A percentile compares a stretch with the other conserved stretches of the same genome.
These are phyloP conservation scores for Penicillium sp. DNA, from an alignment of 2,329 filamentous ascomycete genomes.

Conservation along the genomic window DNA sequence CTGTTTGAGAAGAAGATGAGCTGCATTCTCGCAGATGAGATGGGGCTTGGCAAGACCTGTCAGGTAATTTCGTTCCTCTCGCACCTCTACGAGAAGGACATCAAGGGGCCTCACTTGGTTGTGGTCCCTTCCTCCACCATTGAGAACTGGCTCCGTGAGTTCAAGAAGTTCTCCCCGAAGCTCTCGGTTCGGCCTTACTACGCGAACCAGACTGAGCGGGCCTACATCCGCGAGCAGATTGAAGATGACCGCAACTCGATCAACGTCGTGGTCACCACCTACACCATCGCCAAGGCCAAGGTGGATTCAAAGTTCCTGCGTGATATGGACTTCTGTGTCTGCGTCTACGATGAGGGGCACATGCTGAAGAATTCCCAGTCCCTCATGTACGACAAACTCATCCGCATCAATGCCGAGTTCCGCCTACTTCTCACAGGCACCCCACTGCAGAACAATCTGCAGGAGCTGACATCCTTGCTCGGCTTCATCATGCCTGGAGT, in stretches of 20 bases:
- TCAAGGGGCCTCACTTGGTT: conserved; percentile 74
- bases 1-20: conserved; percentile 78
- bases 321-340: conserved; percentile 58
- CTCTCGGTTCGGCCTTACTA: conserved; percentile 74
- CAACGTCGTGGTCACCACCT: conserved; percentile 72
- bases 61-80: conserved; percentile 93
- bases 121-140: conserved; percentile 92
- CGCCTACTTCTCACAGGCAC: conserved; percentile 87
- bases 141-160: conserved; percentile 94
- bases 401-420: conserved; percentile 77
- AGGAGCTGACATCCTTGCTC: conserved; percentile 85
- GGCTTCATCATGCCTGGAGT: conserved; percentile 91
- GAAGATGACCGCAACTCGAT: conserved; percentile 65
- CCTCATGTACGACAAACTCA: conserved; percentile 75
- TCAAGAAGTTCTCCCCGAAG: conserved; percentile 78
- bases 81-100: conserved; percentile 71
- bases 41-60: conserved; percentile 94
- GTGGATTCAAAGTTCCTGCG: conserved; percentile 65
- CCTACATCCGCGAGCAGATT: conserved; percentile 67
- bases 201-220: conserved; percentile 67
- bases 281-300: conserved; percentile 64
- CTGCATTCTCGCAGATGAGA: conserved; percentile 94
- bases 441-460: conserved; percentile 92
- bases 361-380: conserved; percentile 87
- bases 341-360: conserved; percentile 93